Base-by-base conservation (phyloP, 2,329 filamentous ascomycete species). In the Ophiostoma sp. region DNA sequence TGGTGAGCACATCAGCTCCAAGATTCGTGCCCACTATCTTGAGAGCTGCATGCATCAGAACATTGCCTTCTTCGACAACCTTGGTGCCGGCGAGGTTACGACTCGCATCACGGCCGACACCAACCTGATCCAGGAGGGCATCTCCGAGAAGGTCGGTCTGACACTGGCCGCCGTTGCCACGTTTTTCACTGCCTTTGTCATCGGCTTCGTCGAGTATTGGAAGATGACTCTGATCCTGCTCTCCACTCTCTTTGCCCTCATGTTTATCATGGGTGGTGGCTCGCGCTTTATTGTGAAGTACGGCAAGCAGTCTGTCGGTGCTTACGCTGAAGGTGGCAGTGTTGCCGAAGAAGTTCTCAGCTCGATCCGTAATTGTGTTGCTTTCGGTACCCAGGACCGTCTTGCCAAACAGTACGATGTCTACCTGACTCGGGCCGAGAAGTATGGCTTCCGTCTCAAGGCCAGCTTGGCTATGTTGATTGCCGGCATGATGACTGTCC, bases 31-130 rank as follows among this genome's bases (percentile, higher is more conserved):
- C 75, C 85, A 91, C 73, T 98, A 98, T 74, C 85, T 99, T 6
- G 85, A 88, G 73, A 92, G 90, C 71, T 93, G 93, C 75, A 81
- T 96, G 81, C 87, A 87, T 70, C 93, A 96, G 76, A 96, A 97
- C 76, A 94, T 96, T 76, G 93, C 87, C 63, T 96, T 92, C 78
- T 96, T 96, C 78, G 95, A 98, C 78, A 95, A 95, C 75, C 84
- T 97, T 14, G 94, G 93, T 66, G 90, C 93, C 45, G 93, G 94
- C 69, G 95, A 97, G 78, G 91, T 98, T 70, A 97, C 93, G 0
- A 97, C 93, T 0, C 89, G 93, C 72, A 97, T 97, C 73, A 98
- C 94, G 0, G 89, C 93, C 11, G 94, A 98, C 77, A 96, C 92
- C 62, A 97, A 97, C 75, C 81, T 96, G 67, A 89, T 98, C 68